Percentiles rank a stretch among this genome's conserved stretches.
Conservation (phyloP, 768 basidiomycete species). For the Termitomyces sp. region DNA sequence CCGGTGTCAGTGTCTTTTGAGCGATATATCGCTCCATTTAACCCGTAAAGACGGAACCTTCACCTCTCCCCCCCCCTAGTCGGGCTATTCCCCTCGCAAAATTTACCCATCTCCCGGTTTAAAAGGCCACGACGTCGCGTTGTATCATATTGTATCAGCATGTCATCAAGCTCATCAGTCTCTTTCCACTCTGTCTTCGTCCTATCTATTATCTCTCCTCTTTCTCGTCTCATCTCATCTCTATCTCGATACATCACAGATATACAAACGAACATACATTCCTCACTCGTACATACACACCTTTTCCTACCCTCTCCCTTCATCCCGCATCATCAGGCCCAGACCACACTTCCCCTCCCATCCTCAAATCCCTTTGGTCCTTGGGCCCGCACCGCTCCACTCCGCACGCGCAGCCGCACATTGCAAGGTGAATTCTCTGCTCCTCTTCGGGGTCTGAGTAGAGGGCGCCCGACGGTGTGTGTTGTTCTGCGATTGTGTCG, state of each 20-base stretch:
- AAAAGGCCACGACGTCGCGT: neutral
- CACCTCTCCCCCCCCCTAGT: too few species aligned
- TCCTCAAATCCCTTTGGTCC: neutral
- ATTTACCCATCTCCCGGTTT: neutral
- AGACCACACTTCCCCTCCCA: neutral
- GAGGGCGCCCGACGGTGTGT: neutral
- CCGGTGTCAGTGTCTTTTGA: slow-evolving; percentile 15
- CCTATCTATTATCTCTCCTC: slow-evolving; percentile 5
- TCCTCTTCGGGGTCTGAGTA: slow-evolving; percentile 18
- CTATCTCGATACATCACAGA: neutral
- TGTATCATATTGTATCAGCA: neutral
- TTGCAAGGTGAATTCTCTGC: slow-evolving; percentile 16
- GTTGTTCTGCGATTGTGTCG: neutral
- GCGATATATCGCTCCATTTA: too few species aligned
- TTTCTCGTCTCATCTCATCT: neutral
- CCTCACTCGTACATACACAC: neutral
- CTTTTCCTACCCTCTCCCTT: neutral
- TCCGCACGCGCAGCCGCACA: neutral
- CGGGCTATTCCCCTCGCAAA: neutral
- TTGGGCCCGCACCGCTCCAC: neutral
- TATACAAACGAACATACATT: neutral
- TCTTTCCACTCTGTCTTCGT: neutral
- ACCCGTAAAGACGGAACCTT: neutral
- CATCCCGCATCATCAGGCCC: neutral
- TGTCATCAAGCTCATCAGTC: neutral